These are phyloP conservation scores for Aspergillus persii DNA, from an alignment of 2,329 filamentous ascomycete genomes.

Conservation along the genomic window DNA sequence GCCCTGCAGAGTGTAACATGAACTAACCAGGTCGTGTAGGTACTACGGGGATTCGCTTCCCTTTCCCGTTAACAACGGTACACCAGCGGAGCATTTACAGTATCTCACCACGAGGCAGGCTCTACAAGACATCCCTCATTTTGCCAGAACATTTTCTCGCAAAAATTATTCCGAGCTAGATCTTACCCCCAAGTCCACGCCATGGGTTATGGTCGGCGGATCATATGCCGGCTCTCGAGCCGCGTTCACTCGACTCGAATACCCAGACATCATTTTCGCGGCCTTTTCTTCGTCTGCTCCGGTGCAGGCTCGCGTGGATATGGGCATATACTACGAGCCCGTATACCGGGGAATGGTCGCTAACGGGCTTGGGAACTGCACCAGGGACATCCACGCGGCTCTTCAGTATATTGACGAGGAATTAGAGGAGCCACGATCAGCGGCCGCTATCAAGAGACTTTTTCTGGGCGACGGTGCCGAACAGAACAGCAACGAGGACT, in stretches of 20 bases:
- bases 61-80: constrained; percentile 35
- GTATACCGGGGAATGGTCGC: constrained; percentile 48
- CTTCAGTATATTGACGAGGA: constrained; percentile 50
- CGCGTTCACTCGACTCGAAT: constrained; percentile 44
- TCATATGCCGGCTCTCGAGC: constrained; percentile 47
- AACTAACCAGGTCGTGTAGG: constrained; percentile 20
- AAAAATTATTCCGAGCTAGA: constrained; percentile 30
- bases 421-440: constrained; percentile 34
- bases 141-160: constrained; percentile 42
- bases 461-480: constrained; percentile 50
- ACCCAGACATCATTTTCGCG: constrained; percentile 43
- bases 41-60: constrained; percentile 45
- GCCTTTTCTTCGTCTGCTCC: constrained; percentile 44
- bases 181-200: constrained; percentile 39
- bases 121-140: constrained; percentile 45
- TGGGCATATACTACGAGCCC: constrained; percentile 53
- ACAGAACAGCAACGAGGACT: constrained; percentile 47
- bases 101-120: constrained; percentile 46
- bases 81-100: constrained; percentile 38
- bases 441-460: constrained; percentile 45
- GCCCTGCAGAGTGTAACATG: not conserved
- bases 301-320: constrained; percentile 49
- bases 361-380: constrained; percentile 52
- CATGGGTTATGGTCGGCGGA: constrained; percentile 49
- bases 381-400: constrained; percentile 49